A percentile compares a stretch with the other conserved stretches of the same genome.
phyloP scores from a whole-genome alignment of 495 filamentous ascomycete genomes.

The Aspergillus steynii region DNA sequence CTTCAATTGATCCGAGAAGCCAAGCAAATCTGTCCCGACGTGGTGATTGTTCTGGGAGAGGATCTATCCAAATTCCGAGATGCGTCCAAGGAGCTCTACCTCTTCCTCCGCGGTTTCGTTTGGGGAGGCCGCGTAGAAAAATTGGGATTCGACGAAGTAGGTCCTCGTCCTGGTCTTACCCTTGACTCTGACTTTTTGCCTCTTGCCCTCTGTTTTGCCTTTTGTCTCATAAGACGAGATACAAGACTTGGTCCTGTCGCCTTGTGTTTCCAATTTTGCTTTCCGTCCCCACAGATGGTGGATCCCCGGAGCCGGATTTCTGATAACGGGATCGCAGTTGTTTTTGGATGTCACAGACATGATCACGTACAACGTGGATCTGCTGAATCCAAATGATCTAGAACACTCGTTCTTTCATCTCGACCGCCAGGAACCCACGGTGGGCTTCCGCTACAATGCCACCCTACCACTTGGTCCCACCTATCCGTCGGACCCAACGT shows the following conservation, averaged over 20 bases:
- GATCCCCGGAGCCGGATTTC: conserved; percentile 1
- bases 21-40: conserved; percentile 75
- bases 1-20: conserved; percentile 82
- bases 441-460: conserved; percentile 78
- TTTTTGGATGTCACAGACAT: conserved; percentile 84
- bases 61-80: conserved; percentile 83
- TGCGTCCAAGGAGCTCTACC: conserved; percentile 77
- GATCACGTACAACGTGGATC: conserved; percentile 70
- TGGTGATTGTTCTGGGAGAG: conserved; percentile 83
- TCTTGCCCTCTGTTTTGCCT: background rate
- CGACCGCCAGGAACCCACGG: conserved; percentile 70
- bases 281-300: background rate
- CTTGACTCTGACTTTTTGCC: background rate
- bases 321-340: conserved; percentile 13
- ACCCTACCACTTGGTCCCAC: conserved; percentile 58
- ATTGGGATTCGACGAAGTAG: conserved; percentile 82
- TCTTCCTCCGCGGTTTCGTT: conserved; percentile 63
- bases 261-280: background rate
- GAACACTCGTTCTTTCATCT: conserved; percentile 75
- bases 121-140: conserved; percentile 78
- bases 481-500: conserved; percentile 39
- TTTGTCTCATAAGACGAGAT: background rate
- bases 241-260: background rate
- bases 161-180: conserved; percentile 8
- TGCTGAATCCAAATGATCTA: conserved; percentile 68